A percentile compares a stretch with the other conserved stretches of the same genome.
Evolutionary conservation across 345 rosid species (phyloP).

Genomic region (Eucalyptus marginata): DNA sequence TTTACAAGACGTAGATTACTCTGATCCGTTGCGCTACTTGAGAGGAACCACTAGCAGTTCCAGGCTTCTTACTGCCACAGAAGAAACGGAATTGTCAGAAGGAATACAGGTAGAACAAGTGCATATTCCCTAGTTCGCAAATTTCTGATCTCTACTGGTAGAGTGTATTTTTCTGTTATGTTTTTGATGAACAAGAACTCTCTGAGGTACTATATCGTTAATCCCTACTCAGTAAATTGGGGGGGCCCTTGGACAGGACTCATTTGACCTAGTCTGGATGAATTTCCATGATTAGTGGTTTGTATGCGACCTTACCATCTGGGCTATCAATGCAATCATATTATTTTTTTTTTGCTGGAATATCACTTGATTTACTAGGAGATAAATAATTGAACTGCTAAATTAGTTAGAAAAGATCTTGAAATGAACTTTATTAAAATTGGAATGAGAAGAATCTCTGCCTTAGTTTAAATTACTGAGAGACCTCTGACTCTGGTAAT

Average conservation of each 20-base stretch:
- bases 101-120: slow-evolving; percentile 73
- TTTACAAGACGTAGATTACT: slow-evolving; percentile 49
- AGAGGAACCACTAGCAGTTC: slow-evolving; percentile 56
- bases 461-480: background rate
- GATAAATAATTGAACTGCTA: background rate
- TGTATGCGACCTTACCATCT: background rate
- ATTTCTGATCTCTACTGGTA: background rate
- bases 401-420: background rate
- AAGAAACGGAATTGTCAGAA: slow-evolving; percentile 64
- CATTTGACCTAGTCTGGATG: background rate
- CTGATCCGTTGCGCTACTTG: slow-evolving; percentile 75
- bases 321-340: background rate
- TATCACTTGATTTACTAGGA: background rate
- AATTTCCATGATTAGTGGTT: background rate
- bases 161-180: background rate
- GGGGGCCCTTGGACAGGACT: background rate
- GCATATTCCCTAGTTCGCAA: background rate
- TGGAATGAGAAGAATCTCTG: background rate
- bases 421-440: background rate
- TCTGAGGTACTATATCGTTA: background rate
- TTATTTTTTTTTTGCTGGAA: background rate
- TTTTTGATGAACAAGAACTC: background rate
- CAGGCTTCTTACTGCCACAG: slow-evolving; percentile 76
- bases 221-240: background rate
- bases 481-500: background rate